Conservation (phyloP, 2,329 filamentous ascomycete genomes). For the Penicillium decumbens region DNA sequence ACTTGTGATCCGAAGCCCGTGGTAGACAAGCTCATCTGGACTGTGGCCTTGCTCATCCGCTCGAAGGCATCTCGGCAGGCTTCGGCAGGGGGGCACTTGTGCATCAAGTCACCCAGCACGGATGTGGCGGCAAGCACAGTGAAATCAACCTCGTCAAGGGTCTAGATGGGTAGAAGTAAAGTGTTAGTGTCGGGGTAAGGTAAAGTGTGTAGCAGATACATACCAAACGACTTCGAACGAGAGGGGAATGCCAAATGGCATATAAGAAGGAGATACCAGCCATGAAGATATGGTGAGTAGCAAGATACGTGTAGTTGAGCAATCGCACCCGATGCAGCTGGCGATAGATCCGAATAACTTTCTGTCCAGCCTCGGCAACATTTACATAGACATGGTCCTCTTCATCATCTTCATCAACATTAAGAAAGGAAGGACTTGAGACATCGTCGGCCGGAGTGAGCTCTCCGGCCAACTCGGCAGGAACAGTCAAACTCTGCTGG, state of each 20-base stretch:
- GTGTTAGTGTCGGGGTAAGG: conserved; percentile 8
- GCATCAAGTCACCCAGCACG: conserved; percentile 82
- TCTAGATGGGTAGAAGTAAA: conserved; percentile 38
- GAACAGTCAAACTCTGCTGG: conserved; percentile 81
- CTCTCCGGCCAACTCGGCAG: conserved; percentile 77
- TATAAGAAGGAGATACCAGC: conserved; percentile 94
- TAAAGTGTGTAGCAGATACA: conserved; percentile 34
- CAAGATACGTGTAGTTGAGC: conserved; percentile 93
- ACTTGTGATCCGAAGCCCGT: conserved; percentile 66
- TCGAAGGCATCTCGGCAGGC: conserved; percentile 93
- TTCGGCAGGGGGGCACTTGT: conserved; percentile 92
- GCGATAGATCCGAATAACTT: conserved; percentile 82
- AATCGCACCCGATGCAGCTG: conserved; percentile 81
- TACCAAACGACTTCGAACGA: conserved; percentile 80
- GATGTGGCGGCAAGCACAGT: conserved; percentile 91
- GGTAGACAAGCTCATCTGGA: conserved; percentile 87
- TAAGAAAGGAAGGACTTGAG: conserved; percentile 50
- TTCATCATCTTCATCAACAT: conserved; percentile 54
- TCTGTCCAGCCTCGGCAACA: conserved; percentile 90
- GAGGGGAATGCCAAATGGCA: conserved; percentile 91
- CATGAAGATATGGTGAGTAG: conserved; percentile 96
- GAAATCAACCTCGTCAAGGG: conserved; percentile 95
- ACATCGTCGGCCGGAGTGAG: conserved; percentile 58
- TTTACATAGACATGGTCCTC: conserved; percentile 91
- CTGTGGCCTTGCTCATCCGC: conserved; percentile 88